Base-by-base conservation (phyloP, 768 basidiomycete genomes). In the Mycena pura region DNA sequence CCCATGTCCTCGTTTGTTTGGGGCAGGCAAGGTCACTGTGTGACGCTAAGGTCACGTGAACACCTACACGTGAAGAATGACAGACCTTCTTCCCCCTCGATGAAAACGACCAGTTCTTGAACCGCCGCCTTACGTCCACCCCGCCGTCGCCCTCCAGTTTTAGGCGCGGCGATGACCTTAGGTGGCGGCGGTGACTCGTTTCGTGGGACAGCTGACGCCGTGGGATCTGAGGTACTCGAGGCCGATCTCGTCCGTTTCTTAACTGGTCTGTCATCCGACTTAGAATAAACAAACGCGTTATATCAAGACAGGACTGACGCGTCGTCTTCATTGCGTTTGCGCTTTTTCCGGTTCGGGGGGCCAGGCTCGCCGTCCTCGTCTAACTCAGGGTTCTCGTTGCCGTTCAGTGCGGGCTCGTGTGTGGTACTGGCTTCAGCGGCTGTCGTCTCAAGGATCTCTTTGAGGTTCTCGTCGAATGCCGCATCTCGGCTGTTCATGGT, bases 401-500 rank as follows among this genome's bases (percentile, higher is more conserved):
- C 68, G 48, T 80, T 78, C 28, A 77, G 78, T 22, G 76, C 74
- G n/a, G 76, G 70, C 38, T 84, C 84, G 47, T 82, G 77, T 9
- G 73, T 77, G 28, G 82, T 83, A 47, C 84, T 84, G 4, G 88
- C 90, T 71, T 90, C 89, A 6, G 87, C 86, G 24, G 89, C 90
- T 19, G 88, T 88, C 36, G 85, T 86, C 67, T 90, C 87, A 49
- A 92, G 87, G 52, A 91, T 78, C 69, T 90, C 89, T 72, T 90
- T 89, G 56, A 92, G 73, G 70, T 89, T 93, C 70, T 95, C 92
- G 72, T 96, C 96, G 72, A 95, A 96, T 13, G 89, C 90, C 15
- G 96, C 93, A 73, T 97, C 96, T 57, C 96, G 82, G 69, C 93
- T 96, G 74, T 99, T 99, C 95, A 99, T 96, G 49, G 97, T 99